These are phyloP conservation scores for Plectosphaerella cucumerina DNA, from an alignment of 2,329 filamentous ascomycete species.

Conservation along the genomic window DNA sequence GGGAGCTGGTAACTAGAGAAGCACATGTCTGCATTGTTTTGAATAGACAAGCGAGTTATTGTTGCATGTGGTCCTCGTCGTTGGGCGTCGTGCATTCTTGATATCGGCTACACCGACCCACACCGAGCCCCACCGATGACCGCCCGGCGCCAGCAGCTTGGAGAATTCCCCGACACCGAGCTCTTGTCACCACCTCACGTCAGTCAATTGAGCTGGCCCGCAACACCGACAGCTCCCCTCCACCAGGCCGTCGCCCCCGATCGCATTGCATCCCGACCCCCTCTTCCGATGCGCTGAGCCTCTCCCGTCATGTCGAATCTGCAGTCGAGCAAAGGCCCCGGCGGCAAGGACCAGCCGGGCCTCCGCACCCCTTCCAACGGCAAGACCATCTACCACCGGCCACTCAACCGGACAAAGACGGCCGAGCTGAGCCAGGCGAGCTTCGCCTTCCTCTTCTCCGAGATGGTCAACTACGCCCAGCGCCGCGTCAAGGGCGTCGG, in stretches of 20 bases:
- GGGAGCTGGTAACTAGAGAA: not conserved
- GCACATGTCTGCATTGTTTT: not conserved
- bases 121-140: not conserved
- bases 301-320: slow-evolving; percentile 44
- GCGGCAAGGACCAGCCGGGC: slow-evolving; percentile 50
- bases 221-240: not conserved
- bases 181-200: not conserved
- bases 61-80: not conserved
- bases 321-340: slow-evolving; percentile 37
- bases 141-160: not conserved
- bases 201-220: not conserved
- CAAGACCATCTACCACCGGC: slow-evolving; percentile 97
- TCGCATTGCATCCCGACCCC: not conserved
- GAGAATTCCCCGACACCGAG: not conserved
- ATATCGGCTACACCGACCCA: not conserved
- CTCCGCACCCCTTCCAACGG: slow-evolving; percentile 87
- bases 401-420: slow-evolving; percentile 84
- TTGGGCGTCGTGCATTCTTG: too few species aligned
- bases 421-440: slow-evolving; percentile 87
- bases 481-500: slow-evolving; percentile 85
- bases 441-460: slow-evolving; percentile 93
- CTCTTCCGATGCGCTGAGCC: not conserved
- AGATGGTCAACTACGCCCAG: slow-evolving; percentile 96
- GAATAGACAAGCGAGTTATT: not conserved
- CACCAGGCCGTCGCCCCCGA: not conserved